These are phyloP conservation scores for Lactifluus hygrophoroides DNA, from an alignment of 768 basidiomycete species.

Conservation along the genomic window DNA sequence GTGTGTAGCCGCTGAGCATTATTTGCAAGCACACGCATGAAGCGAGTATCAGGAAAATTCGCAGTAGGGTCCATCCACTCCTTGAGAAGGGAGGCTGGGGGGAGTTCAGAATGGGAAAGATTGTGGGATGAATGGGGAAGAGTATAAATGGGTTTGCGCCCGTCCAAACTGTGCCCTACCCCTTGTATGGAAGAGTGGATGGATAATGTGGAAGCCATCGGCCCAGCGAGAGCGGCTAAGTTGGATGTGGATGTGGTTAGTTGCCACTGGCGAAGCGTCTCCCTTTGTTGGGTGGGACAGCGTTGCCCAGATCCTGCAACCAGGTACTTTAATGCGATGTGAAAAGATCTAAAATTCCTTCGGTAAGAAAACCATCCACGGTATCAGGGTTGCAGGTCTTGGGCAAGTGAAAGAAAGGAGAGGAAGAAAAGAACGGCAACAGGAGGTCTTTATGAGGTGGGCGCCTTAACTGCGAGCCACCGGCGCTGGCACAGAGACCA, in stretches of 20 bases:
- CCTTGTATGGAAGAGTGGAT: not conserved
- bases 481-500: conserved; percentile 3
- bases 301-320: not conserved
- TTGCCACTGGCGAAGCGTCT: not conserved
- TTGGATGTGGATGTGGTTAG: not conserved
- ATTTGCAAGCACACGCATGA: conserved; percentile 9
- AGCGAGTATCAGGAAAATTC: conserved; percentile 1
- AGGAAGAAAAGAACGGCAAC: conserved; percentile 4
- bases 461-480: conserved; percentile 10
- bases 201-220: conserved; percentile 9
- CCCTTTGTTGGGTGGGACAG: not conserved
- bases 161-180: not conserved
- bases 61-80: conserved; percentile 5
- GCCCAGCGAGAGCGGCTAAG: not conserved
- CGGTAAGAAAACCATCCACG: not conserved
- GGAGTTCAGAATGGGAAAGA: not conserved
- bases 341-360: not conserved
- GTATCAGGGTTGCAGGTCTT: conserved; percentile 1
- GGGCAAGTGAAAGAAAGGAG: not conserved
- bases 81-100: not conserved
- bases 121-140: not conserved
- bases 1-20: conserved; percentile 12
- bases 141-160: conserved; percentile 5
- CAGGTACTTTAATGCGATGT: not conserved
- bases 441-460: conserved; percentile 10